Evolutionary conservation across 768 basidiomycete species (phyloP).

Genomic region (Filobasidium floriforme): DNA sequence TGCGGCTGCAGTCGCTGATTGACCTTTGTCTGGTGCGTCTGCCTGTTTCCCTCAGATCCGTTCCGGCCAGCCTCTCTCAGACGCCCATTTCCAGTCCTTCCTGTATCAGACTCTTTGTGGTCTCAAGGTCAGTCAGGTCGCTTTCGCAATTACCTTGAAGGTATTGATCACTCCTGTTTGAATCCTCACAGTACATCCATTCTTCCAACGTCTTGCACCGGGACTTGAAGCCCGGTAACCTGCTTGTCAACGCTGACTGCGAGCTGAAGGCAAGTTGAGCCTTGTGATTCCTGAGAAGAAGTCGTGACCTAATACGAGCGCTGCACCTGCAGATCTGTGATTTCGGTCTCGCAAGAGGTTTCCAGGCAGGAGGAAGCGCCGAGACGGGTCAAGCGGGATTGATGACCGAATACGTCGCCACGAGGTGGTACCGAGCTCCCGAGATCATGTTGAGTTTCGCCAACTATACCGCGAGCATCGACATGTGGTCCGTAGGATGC

Average conservation of each 20-base stretch:
- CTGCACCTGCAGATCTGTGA: slow-evolving; percentile 68
- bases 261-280: slow-evolving; percentile 34
- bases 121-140: slow-evolving; percentile 71
- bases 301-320: slow-evolving; percentile 55
- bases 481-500: slow-evolving; percentile 50
- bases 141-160: slow-evolving; percentile 71
- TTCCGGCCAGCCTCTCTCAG: slow-evolving; percentile 48
- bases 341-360: slow-evolving; percentile 91
- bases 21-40: slow-evolving; percentile 13
- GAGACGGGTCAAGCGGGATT: slow-evolving; percentile 61
- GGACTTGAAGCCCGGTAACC: slow-evolving; percentile 84
- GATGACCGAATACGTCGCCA: slow-evolving; percentile 97
- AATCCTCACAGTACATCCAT: slow-evolving; percentile 65
- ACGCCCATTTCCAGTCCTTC: slow-evolving; percentile 62
- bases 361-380: slow-evolving; percentile 63
- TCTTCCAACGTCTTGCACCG: slow-evolving; percentile 96
- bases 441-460: slow-evolving; percentile 88
- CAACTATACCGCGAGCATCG: slow-evolving; percentile 33
- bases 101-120: slow-evolving; percentile 98
- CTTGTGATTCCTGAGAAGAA: background rate
- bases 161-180: background rate
- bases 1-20: background rate
- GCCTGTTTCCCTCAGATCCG: slow-evolving; percentile 42
- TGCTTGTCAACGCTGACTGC: slow-evolving; percentile 96
- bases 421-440: slow-evolving; percentile 94